Evolutionary conservation across 192 early-diverging fungal genomes (phyloP).

Genomic region (Gonapodya sp.): DNA sequence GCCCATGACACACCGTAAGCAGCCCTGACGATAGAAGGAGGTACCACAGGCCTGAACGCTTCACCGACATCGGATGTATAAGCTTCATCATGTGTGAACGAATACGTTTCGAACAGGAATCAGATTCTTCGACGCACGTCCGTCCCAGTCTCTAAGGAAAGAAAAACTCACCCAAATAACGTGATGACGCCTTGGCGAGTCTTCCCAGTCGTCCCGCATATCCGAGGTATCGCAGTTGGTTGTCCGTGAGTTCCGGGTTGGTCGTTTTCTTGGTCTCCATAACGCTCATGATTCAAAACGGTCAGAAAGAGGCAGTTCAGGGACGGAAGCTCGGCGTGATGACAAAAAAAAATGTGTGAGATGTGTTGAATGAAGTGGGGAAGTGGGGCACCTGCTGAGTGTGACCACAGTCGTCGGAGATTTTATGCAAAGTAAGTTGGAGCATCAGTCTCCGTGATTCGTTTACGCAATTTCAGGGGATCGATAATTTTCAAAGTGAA

Average conservation of each 20-base stretch:
- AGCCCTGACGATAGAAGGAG: slow-evolving; percentile 38
- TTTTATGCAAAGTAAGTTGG: no score
- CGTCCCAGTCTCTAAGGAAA: background rate
- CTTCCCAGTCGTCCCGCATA: slow-evolving; percentile 38
- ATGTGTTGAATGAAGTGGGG: no score
- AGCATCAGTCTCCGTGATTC: no score
- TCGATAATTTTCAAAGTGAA: no score
- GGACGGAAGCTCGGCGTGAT: no score
- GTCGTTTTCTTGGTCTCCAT: background rate
- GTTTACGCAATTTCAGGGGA: no score
- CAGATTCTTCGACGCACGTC: background rate
- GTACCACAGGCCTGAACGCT: slow-evolving; percentile 54
- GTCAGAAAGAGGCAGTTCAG: no score
- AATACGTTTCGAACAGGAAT: no score
- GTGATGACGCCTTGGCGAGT: slow-evolving; percentile 29
- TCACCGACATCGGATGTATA: slow-evolving; percentile 66
- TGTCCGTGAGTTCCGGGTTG: slow-evolving; percentile 1
- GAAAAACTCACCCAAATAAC: slow-evolving; percentile 22
- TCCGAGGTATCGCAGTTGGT: slow-evolving; percentile 32
- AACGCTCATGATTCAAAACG: background rate
- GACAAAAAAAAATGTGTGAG: no score
- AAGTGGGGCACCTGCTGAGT: no score
- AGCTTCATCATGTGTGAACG: slow-evolving; percentile 28
- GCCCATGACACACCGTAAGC: slow-evolving; percentile 52
- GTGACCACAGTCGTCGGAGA: no score